Conservation (phyloP, 2,329 filamentous ascomycete genomes). For the Chrysoporthe deuterocubensis region DNA sequence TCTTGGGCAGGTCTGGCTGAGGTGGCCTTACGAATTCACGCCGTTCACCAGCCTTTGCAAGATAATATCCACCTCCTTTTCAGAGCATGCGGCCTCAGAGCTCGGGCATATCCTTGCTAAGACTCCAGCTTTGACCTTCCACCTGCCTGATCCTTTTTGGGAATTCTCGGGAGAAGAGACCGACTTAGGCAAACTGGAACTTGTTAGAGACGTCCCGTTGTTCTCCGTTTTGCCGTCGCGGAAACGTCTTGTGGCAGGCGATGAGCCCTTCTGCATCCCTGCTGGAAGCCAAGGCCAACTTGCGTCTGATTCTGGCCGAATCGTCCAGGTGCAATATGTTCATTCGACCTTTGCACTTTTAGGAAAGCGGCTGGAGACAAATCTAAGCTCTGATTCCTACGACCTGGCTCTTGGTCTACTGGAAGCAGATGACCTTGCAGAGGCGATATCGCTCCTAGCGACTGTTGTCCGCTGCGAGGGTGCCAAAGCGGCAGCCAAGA, state of each 20-base stretch:
- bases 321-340: conserved; percentile 75
- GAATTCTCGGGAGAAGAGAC: conserved; percentile 83
- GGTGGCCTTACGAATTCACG: conserved; percentile 84
- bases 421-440: conserved; percentile 66
- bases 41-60: conserved; percentile 77
- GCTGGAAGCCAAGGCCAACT: conserved; percentile 71
- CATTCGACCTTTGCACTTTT: conserved; percentile 83
- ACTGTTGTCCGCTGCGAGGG: conserved; percentile 65
- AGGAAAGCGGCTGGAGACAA: conserved; percentile 74
- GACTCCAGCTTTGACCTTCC: conserved; percentile 77
- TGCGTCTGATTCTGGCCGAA: conserved; percentile 75
- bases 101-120: conserved; percentile 60
- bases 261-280: conserved; percentile 63
- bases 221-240: conserved; percentile 56
- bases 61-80: conserved; percentile 60
- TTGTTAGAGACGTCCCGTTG: conserved; percentile 67
- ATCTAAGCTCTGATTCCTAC: conserved; percentile 60
- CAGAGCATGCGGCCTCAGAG: conserved; percentile 42
- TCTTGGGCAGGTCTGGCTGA: conserved; percentile 70
- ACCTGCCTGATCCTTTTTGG: conserved; percentile 73
- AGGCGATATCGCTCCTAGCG: conserved; percentile 75
- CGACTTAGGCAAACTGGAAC: conserved; percentile 76
- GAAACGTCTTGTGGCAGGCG: conserved; percentile 49
- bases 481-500: conserved; percentile 39
- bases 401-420: conserved; percentile 57